These are phyloP conservation scores for Thymus mandschuricus DNA, from an alignment of 257 asterid species.

Conservation along the genomic window DNA sequence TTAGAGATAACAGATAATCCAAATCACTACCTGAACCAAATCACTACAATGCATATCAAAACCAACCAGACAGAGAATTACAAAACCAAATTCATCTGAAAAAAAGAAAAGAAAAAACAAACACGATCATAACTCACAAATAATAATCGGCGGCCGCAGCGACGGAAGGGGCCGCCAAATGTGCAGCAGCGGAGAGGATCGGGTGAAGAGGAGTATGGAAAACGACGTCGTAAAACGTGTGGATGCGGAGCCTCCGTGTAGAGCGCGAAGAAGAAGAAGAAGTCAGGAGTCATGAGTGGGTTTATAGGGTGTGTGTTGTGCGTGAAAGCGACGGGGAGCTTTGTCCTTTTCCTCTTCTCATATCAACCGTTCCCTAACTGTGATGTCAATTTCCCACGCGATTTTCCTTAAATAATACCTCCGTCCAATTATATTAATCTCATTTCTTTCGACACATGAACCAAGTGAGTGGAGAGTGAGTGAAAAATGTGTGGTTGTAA, in stretches of 20 bases:
- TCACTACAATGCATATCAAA: constrained; percentile 7
- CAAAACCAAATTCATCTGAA: neutral
- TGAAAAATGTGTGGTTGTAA: too few relatives aligned
- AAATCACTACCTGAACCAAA: constrained; percentile 7
- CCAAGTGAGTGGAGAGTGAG: too few relatives aligned
- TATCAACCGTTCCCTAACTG: neutral
- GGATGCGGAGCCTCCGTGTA: constrained; percentile 10
- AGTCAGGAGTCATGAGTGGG: constrained; percentile 36
- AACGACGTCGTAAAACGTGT: constrained; percentile 9
- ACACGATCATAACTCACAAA: constrained; percentile 20
- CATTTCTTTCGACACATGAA: too few relatives aligned
- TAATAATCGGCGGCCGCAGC: constrained; percentile 27
- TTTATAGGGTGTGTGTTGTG: constrained; percentile 13
- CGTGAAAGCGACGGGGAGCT: constrained; percentile 13
- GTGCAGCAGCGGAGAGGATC: constrained; percentile 12
- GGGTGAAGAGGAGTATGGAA: constrained; percentile 10
- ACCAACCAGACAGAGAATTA: neutral
- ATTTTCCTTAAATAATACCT: too few relatives aligned
- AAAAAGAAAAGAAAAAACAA: neutral
- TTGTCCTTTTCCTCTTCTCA: neutral
- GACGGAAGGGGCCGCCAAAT: constrained; percentile 5
- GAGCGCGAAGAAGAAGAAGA: constrained; percentile 10
- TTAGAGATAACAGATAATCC: neutral
- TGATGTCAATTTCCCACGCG: neutral
- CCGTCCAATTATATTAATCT: too few relatives aligned